phyloP scores from a whole-genome alignment of 208 protist species.

The Acanthamoeba quina region DNA sequence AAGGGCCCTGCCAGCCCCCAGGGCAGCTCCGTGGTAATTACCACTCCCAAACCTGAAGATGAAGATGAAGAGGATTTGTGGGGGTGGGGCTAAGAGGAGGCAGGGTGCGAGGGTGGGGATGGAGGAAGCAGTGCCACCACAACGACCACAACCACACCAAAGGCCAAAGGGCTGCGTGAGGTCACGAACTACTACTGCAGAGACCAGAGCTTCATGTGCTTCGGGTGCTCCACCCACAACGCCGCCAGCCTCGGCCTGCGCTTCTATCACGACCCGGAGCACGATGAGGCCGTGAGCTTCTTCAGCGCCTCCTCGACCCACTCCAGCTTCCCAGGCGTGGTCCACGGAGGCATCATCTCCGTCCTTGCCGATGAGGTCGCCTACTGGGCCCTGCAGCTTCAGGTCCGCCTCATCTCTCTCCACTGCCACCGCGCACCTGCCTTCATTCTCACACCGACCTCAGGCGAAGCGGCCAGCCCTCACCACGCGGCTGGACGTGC shows the following conservation, averaged over 20 bases:
- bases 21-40: too few relatives aligned
- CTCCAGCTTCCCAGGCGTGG: not conserved
- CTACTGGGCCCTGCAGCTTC: conserved; percentile 7
- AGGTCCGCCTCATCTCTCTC: too few relatives aligned
- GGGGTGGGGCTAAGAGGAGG: too few relatives aligned
- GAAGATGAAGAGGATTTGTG: too few relatives aligned
- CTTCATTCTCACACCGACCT: too few relatives aligned
- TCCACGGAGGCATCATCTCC: not conserved
- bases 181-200: not conserved
- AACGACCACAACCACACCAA: not conserved
- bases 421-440: too few relatives aligned
- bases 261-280: not conserved
- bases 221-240: conserved; percentile 9
- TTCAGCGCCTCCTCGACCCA: not conserved
- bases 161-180: not conserved
- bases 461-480: conserved; percentile 1
- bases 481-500: not conserved
- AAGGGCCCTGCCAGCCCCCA: too few relatives aligned
- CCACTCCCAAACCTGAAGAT: too few relatives aligned
- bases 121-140: too few relatives aligned
- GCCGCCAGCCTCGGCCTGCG: not conserved
- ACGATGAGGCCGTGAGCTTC: not conserved
- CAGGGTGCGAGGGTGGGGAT: too few relatives aligned
- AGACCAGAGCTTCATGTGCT: not conserved
- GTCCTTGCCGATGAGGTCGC: not conserved